phyloP scores from a whole-genome alignment of 2,329 filamentous ascomycete species.

The Monilinia laxa region DNA sequence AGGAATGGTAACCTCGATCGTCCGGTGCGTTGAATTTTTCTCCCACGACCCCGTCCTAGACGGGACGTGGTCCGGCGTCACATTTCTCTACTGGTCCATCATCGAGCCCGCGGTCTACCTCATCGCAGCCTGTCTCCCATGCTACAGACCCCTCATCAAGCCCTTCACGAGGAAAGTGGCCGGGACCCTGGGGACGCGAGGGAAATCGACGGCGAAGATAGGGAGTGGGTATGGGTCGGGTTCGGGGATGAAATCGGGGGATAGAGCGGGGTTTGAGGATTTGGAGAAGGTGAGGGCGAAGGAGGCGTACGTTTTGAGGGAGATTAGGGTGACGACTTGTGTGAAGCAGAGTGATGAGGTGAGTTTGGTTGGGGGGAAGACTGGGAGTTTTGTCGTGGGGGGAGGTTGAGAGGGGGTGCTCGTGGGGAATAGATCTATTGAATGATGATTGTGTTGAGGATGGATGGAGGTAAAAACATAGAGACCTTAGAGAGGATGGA shows the following conservation, averaged over 20 bases:
- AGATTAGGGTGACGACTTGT: background rate
- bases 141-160: background rate
- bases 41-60: background rate
- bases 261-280: background rate
- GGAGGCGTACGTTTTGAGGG: background rate
- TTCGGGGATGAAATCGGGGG: background rate
- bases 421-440: too few relatives aligned
- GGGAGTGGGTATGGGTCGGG: background rate
- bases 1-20: conserved; percentile 13
- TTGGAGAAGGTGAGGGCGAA: too few relatives aligned
- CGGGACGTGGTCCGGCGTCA: background rate
- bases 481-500: too few relatives aligned
- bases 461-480: background rate
- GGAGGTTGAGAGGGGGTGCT: background rate
- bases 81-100: conserved; percentile 1
- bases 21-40: conserved; percentile 17
- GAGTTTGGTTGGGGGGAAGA: background rate
- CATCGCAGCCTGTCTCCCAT: conserved; percentile 15
- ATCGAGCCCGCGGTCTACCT: conserved; percentile 15
- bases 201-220: background rate
- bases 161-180: background rate
- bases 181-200: background rate
- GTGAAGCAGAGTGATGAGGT: background rate
- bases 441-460: too few relatives aligned
- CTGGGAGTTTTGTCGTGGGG: background rate